Base-by-base conservation (phyloP, 2,329 filamentous ascomycete species). In the Diaporthe vexans region DNA sequence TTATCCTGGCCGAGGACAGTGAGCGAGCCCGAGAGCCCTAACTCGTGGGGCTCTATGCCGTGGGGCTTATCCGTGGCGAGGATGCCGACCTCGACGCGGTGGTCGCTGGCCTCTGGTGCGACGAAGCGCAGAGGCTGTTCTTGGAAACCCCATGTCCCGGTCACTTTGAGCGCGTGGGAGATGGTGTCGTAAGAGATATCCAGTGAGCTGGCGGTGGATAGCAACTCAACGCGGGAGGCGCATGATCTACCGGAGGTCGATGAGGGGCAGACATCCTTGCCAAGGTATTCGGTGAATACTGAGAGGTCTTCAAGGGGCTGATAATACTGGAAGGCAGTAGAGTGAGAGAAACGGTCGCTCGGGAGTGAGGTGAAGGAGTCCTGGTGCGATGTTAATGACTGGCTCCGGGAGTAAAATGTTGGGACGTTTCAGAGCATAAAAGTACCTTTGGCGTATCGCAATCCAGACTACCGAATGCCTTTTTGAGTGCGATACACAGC, bases 61-160 rank as follows among this genome's bases (percentile, higher is more conserved):
- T 86, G 83, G 19, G 92, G 88, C 5, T 86, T 85, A 77, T 95
- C 92, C 15, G 89, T 86, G 8, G 90, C 91, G 73, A 98, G 85
- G 56, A 98, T 88, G 21, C 96, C 96, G 26, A 98, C 90, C 81
- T 98, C 96, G 7, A 95, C 89, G 63, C 93, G 90, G 63, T 91
- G 86, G 1, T 84, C 80, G 11, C 5, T 19, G 15, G 72, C 46
- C 61, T 56, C 61, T 10, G 84, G 84, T 0, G 84, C 80, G 21
- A 84, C 80, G 17, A 87, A 84, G 1, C 80, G 79, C 24, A 91
- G 75, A 2, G 79, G 78, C 43, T 86, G 86, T 24, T 79, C 77
- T 46, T 79, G 79, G 70, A 88, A 83, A 1, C 89, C 85, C 91
- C 92, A 97, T 71, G 91, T 86, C 37, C 89, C 91, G 1, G 91